Evolutionary conservation across 306 rosid genomes (phyloP).

Genomic region (Fragaria nilgerrensis): DNA sequence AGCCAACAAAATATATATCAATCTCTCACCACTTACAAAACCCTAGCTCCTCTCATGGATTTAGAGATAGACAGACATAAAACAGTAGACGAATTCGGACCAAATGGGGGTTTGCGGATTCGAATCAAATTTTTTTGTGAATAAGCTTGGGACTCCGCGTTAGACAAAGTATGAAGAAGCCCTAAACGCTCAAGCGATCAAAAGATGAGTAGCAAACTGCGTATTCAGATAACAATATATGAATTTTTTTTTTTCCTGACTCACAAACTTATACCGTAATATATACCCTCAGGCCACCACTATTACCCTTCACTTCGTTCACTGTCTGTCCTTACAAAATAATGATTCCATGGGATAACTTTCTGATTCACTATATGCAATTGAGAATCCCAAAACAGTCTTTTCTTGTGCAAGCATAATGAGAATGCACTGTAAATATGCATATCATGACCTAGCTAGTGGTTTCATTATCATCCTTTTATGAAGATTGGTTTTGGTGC

Average conservation of each 20-base stretch:
- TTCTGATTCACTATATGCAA: not conserved
- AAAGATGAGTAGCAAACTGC: not conserved
- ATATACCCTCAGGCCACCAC: not conserved
- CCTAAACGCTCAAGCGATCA: not conserved
- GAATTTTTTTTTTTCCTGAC: not conserved
- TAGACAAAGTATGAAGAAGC: not conserved
- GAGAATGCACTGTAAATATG: constrained; percentile 2
- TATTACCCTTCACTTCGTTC: constrained; percentile 7
- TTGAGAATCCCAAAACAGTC: not conserved
- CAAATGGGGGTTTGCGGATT: not conserved
- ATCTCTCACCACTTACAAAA: not conserved
- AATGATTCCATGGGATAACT: not conserved
- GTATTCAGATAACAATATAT: not conserved
- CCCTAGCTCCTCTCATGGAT: not conserved
- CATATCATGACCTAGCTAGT: not conserved
- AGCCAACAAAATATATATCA: not conserved
- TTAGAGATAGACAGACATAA: not conserved
- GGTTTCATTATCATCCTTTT: constrained; percentile 13
- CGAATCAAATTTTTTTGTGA: not conserved
- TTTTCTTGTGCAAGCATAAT: not conserved
- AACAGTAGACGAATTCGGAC: not conserved
- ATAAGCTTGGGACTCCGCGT: not conserved
- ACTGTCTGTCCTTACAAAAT: constrained; percentile 1
- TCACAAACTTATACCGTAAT: no score
- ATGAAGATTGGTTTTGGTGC: constrained; percentile 3